phyloP scores from a whole-genome alignment of 2,329 filamentous ascomycete genomes.

The Cordyceps tenuipes region DNA sequence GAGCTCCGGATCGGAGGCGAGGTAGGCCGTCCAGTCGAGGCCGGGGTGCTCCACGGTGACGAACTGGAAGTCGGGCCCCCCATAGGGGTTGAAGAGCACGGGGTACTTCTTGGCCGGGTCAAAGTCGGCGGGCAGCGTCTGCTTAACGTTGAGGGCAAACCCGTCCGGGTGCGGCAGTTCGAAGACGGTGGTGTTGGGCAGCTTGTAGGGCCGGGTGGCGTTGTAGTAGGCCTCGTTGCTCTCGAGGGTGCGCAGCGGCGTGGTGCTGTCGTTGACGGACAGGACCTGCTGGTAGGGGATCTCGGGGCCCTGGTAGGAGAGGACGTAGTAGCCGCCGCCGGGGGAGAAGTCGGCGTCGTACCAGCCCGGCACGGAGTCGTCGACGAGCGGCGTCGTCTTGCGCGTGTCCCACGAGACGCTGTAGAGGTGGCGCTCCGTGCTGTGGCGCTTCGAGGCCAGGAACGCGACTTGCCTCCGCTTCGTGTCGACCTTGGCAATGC shows the following conservation, averaged over 20 bases:
- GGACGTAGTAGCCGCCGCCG: constrained; percentile 54
- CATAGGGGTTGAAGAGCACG: constrained; percentile 59
- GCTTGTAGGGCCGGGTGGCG: constrained; percentile 49
- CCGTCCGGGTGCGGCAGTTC: constrained; percentile 55
- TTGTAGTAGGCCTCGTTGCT: constrained; percentile 50
- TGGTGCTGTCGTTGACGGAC: constrained; percentile 45
- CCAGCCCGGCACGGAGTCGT: constrained; percentile 48
- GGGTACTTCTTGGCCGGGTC: constrained; percentile 56
- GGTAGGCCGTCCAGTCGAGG: constrained; percentile 53
- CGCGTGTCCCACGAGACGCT: constrained; percentile 51
- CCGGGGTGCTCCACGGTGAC: constrained; percentile 48
- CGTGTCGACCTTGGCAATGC: constrained; percentile 52
- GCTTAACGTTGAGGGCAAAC: constrained; percentile 54
- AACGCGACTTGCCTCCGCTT: constrained; percentile 52
- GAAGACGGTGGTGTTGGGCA: constrained; percentile 57
- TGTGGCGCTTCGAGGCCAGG: constrained; percentile 55
- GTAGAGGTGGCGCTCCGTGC: constrained; percentile 60
- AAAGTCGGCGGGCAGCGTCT: constrained; percentile 57
- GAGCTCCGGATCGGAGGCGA: constrained; percentile 58
- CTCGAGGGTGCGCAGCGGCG: constrained; percentile 48
- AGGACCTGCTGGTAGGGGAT: constrained; percentile 64
- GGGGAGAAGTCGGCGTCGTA: constrained; percentile 60
- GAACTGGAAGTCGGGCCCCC: constrained; percentile 56
- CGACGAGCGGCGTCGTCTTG: constrained; percentile 50
- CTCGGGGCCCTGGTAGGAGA: constrained; percentile 56